A percentile compares a stretch with the other conserved stretches of the same genome.
Conservation (phyloP, 257 asterid genomes). For the Primulina eburnea region DNA sequence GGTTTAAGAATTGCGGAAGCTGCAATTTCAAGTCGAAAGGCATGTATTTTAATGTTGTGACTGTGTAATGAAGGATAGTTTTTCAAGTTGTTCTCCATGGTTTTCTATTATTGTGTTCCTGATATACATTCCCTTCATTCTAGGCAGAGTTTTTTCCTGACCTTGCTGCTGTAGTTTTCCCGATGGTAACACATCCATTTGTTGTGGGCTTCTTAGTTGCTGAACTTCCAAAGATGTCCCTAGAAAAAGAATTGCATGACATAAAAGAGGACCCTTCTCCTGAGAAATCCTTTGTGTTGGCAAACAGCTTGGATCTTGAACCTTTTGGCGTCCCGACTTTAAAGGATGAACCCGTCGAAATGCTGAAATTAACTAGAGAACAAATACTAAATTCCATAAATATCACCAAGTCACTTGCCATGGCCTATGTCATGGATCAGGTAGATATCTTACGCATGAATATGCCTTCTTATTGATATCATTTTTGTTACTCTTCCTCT, state of each 20-base stretch:
- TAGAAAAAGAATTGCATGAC: constrained; percentile 43
- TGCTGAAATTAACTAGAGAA: constrained; percentile 51
- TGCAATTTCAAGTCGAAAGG: constrained; percentile 66
- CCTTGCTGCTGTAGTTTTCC: constrained; percentile 83
- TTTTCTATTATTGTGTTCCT: constrained; percentile 22
- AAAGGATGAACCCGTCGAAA: constrained; percentile 41
- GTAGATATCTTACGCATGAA: constrained; percentile 33
- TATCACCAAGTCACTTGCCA: constrained; percentile 76
- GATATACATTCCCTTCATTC: constrained; percentile 34
- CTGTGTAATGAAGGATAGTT: background rate
- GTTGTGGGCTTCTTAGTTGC: constrained; percentile 95
- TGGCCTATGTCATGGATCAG: constrained; percentile 98
- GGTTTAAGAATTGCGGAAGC: constrained; percentile 88
- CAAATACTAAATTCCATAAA: constrained; percentile 70
- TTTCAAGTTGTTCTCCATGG: background rate
- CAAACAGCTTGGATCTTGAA: constrained; percentile 38
- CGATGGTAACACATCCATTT: constrained; percentile 90
- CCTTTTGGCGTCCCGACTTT: constrained; percentile 40
- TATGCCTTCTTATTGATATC: background rate
- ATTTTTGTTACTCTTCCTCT: constrained; percentile 13
- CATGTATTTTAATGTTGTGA: constrained; percentile 24
- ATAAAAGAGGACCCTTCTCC: constrained; percentile 35
- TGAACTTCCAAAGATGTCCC: constrained; percentile 57
- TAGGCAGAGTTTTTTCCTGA: constrained; percentile 84
- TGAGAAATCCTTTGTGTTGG: constrained; percentile 41